phyloP scores from a whole-genome alignment of 139 green algal species.

The Pseudopediastrum boryanum region DNA sequence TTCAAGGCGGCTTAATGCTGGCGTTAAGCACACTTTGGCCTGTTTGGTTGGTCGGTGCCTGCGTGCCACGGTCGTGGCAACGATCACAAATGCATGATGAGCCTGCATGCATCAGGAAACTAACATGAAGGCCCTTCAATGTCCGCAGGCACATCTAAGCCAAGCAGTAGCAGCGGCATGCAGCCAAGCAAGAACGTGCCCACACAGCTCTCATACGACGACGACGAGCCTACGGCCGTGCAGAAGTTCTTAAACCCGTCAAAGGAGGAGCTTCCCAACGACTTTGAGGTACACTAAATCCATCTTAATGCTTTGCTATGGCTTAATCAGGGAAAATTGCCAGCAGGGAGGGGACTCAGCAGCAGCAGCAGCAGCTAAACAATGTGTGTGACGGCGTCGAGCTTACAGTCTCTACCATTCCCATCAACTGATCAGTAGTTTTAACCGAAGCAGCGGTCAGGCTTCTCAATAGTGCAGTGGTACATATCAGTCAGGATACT shows the following conservation, averaged over 20 bases:
- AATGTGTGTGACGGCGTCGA: not conserved
- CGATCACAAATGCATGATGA: too few species aligned
- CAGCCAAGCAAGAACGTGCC: too few species aligned
- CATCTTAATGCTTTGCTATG: slow-evolving; percentile 16
- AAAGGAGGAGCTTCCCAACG: slow-evolving; percentile 82
- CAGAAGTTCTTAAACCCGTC: slow-evolving; percentile 84
- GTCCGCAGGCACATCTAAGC: too few species aligned
- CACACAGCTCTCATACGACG: too few species aligned
- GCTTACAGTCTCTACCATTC: not conserved
- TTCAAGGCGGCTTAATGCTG: too few species aligned
- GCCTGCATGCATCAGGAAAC: too few species aligned
- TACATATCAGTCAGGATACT: too few species aligned
- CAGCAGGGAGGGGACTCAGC: not conserved
- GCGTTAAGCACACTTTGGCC: too few species aligned
- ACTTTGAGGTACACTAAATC: slow-evolving; percentile 79
- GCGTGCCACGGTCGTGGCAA: too few species aligned
- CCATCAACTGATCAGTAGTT: not conserved
- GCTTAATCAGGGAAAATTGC: not conserved
- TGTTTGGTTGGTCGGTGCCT: too few species aligned
- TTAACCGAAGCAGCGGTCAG: not conserved
- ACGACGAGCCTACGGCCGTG: slow-evolving; percentile 49
- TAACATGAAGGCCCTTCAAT: too few species aligned
- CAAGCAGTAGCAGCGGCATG: too few species aligned
- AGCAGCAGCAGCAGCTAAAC: not conserved
- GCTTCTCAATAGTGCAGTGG: not conserved